Percentiles rank a stretch among this genome's conserved stretches.
These are phyloP conservation scores for Cercospora janseana DNA, from an alignment of 2,329 filamentous ascomycete species.

Conservation along the genomic window DNA sequence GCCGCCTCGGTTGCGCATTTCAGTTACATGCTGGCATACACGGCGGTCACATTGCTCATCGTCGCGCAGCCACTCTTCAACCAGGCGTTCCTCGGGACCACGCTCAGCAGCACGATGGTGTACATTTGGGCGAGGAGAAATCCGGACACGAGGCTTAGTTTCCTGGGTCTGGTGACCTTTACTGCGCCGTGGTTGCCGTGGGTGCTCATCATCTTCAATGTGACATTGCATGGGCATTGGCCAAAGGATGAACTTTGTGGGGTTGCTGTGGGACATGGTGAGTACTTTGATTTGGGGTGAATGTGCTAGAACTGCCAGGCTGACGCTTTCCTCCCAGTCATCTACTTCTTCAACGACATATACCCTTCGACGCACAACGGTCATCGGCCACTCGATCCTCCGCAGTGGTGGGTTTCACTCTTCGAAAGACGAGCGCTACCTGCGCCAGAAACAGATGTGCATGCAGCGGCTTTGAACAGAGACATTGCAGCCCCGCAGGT, in stretches of 20 bases:
- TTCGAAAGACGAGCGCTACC: slow-evolving; percentile 57
- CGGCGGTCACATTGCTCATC: slow-evolving; percentile 72
- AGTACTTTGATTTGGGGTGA: slow-evolving; percentile 25
- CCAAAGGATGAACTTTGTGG: slow-evolving; percentile 97
- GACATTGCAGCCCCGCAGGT: slow-evolving; percentile 34
- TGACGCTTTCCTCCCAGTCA: slow-evolving; percentile 55
- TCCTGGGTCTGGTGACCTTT: slow-evolving; percentile 80
- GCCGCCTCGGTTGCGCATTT: slow-evolving; percentile 93
- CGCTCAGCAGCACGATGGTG: slow-evolving; percentile 86
- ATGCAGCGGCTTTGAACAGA: slow-evolving; percentile 34
- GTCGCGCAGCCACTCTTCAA: slow-evolving; percentile 77
- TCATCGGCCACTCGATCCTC: slow-evolving; percentile 82
- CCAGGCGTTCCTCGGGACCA: slow-evolving; percentile 91
- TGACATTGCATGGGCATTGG: slow-evolving; percentile 83
- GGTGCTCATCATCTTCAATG: slow-evolving; percentile 89
- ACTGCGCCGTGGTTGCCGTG: slow-evolving; percentile 92
- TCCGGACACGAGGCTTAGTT: slow-evolving; percentile 81
- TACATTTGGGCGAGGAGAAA: slow-evolving; percentile 98
- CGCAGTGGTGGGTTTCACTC: slow-evolving; percentile 81
- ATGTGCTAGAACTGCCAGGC: not conserved
- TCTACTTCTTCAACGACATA: slow-evolving; percentile 97
- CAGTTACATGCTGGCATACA: slow-evolving; percentile 88
- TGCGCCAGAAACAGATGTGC: slow-evolving; percentile 30
- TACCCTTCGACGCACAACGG: slow-evolving; percentile 88
- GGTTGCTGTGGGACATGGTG: slow-evolving; percentile 81